Conservation (phyloP, 2,329 filamentous ascomycete genomes). For the Aspergillus quadricinctus region DNA sequence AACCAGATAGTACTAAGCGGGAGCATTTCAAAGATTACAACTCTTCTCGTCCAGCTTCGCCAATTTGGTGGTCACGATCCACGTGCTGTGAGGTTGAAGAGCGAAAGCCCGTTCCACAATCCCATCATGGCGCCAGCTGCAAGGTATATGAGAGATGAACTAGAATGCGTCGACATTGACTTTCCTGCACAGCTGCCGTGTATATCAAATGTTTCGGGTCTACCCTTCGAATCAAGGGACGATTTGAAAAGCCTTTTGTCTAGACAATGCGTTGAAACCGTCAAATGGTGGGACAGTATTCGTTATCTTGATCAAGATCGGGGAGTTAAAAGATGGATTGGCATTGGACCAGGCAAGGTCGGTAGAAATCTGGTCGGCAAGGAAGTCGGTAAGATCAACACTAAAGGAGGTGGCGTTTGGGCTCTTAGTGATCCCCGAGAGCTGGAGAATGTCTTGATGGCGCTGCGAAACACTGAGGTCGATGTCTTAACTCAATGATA, state of each 20-base stretch:
- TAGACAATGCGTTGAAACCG: constrained; percentile 82
- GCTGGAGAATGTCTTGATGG: constrained; percentile 64
- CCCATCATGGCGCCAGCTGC: constrained; percentile 86
- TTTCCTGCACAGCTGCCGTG: constrained; percentile 74
- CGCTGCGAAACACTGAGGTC: constrained; percentile 60
- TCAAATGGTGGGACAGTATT: constrained; percentile 92
- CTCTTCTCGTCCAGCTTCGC: constrained; percentile 75
- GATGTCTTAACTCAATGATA: constrained; percentile 54
- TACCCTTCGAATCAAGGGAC: constrained; percentile 68
- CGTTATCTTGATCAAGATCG: constrained; percentile 80
- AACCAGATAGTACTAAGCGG: constrained; percentile 95
- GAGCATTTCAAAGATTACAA: constrained; percentile 75
- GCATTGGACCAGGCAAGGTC: constrained; percentile 90
- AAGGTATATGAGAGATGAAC: constrained; percentile 64
- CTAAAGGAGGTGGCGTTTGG: constrained; percentile 91
- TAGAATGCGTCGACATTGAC: constrained; percentile 61
- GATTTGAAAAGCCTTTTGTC: constrained; percentile 76
- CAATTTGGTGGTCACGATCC: constrained; percentile 92
- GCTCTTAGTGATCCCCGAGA: constrained; percentile 77
- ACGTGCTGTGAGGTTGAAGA: constrained; percentile 77
- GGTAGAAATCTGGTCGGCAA: constrained; percentile 91
- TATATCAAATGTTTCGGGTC: constrained; percentile 79
- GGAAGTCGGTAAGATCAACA: constrained; percentile 77
- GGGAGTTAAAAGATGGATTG: constrained; percentile 79
- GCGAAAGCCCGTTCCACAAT: constrained; percentile 85